Evolutionary conservation across 441 rosid genomes (phyloP), one percentile per base, ranked within the genome.

Genomic region (Brassica balearica): DNA sequence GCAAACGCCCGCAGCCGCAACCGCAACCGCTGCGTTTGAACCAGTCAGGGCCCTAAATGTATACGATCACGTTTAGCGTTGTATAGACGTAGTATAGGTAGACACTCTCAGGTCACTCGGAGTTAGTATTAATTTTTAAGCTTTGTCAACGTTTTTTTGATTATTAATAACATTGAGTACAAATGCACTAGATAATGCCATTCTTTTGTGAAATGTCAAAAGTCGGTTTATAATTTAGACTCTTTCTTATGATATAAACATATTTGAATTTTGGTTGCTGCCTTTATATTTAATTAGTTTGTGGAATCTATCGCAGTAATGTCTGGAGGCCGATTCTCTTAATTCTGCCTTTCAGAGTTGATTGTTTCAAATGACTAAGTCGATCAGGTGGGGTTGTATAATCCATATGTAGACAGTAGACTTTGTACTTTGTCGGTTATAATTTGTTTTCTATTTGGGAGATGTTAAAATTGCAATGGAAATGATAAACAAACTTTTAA

Each of bases 71-170:
- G 19, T 68, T 59, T 55, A 32, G 36, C 3, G 23, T 51, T 34
- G n/a, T 55, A 3, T 23, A 22, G 36, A 55, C 58, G 34, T 5
- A 29, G 17, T 34, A 9, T 69, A 60, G 43, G 7, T 48, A 4
- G 17, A 29, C 55, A 68, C 56, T 38, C 65, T 69, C 14, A 27
- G 65, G 14, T 20, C 0, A 20, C 48, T n/a, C 23, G 56, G 38
- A n/a, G 17, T 51, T 69, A 11, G 12, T 41, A 36, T 43, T 27
- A 2, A 1, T 25, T 8, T 10, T 10, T 6, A 11, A 51, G 56
- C 56, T 60, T 69, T 77, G 75, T 77, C 75, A 69, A 69, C 80
- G 69, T 76, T 76, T 68, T 15, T 43, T 68, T 23, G 7, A 68
- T 60, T 60, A 46, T 41, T 15, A 51, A 63, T 69, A 22, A 38